Conservation (phyloP, 2,329 filamentous ascomycete genomes). For the Fusarium pseudocircinatum region DNA sequence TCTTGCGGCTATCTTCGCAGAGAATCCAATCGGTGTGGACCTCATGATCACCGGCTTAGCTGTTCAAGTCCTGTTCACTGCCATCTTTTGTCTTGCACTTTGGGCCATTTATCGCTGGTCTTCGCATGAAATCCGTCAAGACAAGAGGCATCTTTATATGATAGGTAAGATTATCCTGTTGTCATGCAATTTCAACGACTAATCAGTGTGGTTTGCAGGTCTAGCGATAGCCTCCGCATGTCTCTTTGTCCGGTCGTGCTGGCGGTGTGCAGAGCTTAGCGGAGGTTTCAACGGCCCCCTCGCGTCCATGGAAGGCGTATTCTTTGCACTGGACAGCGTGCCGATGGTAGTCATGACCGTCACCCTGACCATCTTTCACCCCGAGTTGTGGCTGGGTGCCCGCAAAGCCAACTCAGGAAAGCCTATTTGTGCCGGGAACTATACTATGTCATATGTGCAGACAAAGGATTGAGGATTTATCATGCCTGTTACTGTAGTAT, state of each 20-base stretch:
- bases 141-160: background rate
- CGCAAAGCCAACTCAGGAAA: background rate
- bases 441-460: background rate
- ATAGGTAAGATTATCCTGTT: background rate
- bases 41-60: background rate
- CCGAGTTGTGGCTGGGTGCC: background rate
- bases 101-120: background rate
- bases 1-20: background rate
- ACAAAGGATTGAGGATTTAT: background rate
- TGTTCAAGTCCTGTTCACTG: background rate
- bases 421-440: background rate
- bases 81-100: background rate
- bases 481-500: fast-evolving
- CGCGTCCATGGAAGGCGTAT: background rate
- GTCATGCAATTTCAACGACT: background rate
- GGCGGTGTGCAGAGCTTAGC: background rate
- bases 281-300: background rate
- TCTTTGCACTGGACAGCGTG: background rate
- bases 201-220: background rate
- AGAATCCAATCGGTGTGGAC: background rate
- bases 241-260: background rate
- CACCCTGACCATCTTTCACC: background rate
- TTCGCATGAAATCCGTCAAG: background rate
- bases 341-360: background rate
- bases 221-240: background rate